Evolutionary conservation across 2,329 filamentous ascomycete genomes (phyloP).

Genomic region (Pseudocercospora cruenta): DNA sequence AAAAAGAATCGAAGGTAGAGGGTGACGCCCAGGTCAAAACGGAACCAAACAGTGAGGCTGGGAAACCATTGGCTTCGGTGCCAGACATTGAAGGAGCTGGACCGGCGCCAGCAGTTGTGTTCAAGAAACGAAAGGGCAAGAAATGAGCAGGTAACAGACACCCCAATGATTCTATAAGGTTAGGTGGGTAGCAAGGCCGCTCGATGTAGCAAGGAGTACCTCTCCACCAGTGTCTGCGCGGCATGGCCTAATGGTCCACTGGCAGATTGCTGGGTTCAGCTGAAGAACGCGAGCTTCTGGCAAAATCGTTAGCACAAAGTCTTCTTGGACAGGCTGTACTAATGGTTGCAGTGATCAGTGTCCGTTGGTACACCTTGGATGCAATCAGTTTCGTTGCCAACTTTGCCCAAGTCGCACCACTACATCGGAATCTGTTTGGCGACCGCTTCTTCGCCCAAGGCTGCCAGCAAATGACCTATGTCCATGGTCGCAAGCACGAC

Average conservation of each 20-base stretch:
- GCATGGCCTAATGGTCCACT: neutral
- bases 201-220: neutral
- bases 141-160: conserved; percentile 31
- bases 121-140: conserved; percentile 73
- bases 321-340: neutral
- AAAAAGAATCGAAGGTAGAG: conserved; percentile 37
- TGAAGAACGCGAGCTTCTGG: neutral
- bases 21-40: conserved; percentile 30
- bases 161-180: neutral
- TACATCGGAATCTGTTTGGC: neutral
- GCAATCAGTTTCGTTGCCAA: neutral
- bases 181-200: neutral
- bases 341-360: neutral
- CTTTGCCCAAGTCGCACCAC: neutral
- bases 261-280: neutral
- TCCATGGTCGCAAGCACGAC: neutral
- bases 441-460: neutral
- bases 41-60: conserved; percentile 39
- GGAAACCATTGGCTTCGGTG: conserved; percentile 32
- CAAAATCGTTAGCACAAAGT: neutral
- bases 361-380: neutral
- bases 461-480: neutral
- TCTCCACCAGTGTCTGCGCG: neutral
- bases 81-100: conserved; percentile 29
- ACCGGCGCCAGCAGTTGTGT: conserved; percentile 60